Base-by-base conservation (phyloP, 345 rosid species). In the Lumnitzera littorea region DNA sequence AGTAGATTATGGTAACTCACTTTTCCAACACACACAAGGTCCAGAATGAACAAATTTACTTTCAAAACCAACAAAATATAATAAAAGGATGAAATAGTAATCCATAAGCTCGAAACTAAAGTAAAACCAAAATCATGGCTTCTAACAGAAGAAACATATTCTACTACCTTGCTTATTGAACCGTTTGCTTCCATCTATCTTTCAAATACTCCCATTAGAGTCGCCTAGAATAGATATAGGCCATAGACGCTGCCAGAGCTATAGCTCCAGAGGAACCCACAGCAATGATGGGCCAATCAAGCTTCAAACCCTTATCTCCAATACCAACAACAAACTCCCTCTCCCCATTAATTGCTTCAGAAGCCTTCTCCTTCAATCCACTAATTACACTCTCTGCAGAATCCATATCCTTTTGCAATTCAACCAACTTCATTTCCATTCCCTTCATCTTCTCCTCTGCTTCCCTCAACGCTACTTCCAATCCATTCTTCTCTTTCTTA, bases 251-350 rank as follows among this genome's bases (percentile, higher is more conserved):
- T 2, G 76, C 80, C 57, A 65, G 74, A 56, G 70, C 77, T 55
- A 80, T 15, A 13, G 79, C 80, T 23, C 84, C 85, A 11, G 78
- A 63, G 5, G 86, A 80, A 9, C 82, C 88, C 11, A 67, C 76
- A 2, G 75, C 91, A 61, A 78, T 66, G 29, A 81, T 51, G 0
- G 89, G 90, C 78, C 73, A 79, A 36, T 71, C 71, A 67, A 60
- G 55, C 55, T 74, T 69, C 24, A 63, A 60, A 16, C 62, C 73
- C 70, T 55, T 57, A 12, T 55, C 62, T 57, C 15, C 47, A 10
- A 31, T 60, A 15, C 51, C 80, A 12, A 24, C 15, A 48, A 48
- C 4, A 25, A 47, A 47, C 60, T 51, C 31, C 29, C 70, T 56
- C 69, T 53, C 67, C 31, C 79, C 88, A 63, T 71, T 74, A 17